phyloP scores from a whole-genome alignment of 495 filamentous ascomycete genomes.

The Lasiosphaeria miniovina region DNA sequence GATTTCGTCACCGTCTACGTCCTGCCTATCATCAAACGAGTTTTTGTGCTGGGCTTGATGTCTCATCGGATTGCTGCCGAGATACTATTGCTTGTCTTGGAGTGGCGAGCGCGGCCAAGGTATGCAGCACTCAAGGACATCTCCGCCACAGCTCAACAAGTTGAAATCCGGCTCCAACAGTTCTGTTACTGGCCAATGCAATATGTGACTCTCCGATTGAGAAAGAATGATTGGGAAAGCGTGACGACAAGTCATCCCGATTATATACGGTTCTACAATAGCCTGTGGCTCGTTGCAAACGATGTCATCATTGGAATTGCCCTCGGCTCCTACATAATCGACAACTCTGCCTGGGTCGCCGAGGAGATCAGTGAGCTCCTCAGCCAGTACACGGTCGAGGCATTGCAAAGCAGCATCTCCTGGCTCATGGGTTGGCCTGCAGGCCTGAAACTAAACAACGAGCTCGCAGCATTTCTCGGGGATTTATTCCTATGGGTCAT shows the following conservation, averaged over 20 bases:
- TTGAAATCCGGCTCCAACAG: conserved; percentile 95
- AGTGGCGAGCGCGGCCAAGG: conserved; percentile 80
- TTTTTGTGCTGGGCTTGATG: conserved; percentile 75
- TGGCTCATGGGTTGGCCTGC: conserved; percentile 99
- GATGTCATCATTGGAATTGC: conserved; percentile 99
- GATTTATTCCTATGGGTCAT: conserved; percentile 98
- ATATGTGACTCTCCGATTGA: conserved; percentile 81
- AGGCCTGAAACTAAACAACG: conserved; percentile 95
- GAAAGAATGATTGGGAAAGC: conserved; percentile 93
- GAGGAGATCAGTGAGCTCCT: conserved; percentile 76
- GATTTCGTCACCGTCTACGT: conserved; percentile 72
- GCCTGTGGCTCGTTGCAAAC: conserved; percentile 96
- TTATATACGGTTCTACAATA: conserved; percentile 99
- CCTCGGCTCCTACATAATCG: conserved; percentile 92
- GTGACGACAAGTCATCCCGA: conserved; percentile 93
- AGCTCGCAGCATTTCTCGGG: conserved; percentile 88
- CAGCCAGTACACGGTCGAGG: conserved; percentile 80
- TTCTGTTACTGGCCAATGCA: conserved; percentile 99
- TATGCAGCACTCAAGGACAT: conserved; percentile 90
- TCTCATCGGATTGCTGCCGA: conserved; percentile 82
- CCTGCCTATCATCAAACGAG: conserved; percentile 68
- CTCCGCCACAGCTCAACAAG: conserved; percentile 95
- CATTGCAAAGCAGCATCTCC: conserved; percentile 80
- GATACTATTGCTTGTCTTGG: conserved; percentile 71
- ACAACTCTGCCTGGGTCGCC: conserved; percentile 84